Base-by-base conservation (phyloP, 371 early-diverging fungal genomes). In the Entomophthora muscae region DNA sequence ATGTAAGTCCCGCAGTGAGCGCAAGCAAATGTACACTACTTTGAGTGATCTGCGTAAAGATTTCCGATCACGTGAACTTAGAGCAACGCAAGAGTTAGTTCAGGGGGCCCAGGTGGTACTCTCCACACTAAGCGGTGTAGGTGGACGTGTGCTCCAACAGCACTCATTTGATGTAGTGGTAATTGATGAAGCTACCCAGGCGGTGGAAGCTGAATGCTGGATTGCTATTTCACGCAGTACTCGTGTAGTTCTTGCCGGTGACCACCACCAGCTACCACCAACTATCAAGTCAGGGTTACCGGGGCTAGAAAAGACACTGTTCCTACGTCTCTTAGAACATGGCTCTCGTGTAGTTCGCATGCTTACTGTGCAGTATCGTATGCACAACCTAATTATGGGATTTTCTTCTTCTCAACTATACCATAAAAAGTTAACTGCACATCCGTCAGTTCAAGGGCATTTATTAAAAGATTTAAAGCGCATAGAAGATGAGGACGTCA, bases 171-270 rank as follows among this genome's bases (percentile, higher is more conserved):
- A 96, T 71, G 83, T 84, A 0, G 86, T 93, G 0, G 76, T 98
- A 31, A 91, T 98, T 65, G 99, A 98, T 69, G 98, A 96, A 73
- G 89, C 89, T 0, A 86, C 90, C 3, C 96, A 96, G 68, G 90
- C 92, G 0, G 70, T 87, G 24, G 91, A 91, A 76, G 81, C 75
- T 69, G 96, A 95, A 76, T 88, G 90, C 67, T 95, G 92, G 91
- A 86, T 96, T 56, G 90, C 93, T 0, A 76, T 89, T 21, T 68
- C 80, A 30, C 88, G 86, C 67, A 85, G 83, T 1, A 79, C 82
- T 30, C 84, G 81, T 59, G 79, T 93, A 1, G 82, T 98, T 52
- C 72, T 98, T 23, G 95, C 93, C 24, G 98, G 98, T 5, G 98
- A 97, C 73, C 96, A 92, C 68, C 75, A 84, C 52, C 98, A 98